Evolutionary conservation across 192 early-diverging fungal species (phyloP).

Genomic region (Fimicolochytrium jonesii): DNA sequence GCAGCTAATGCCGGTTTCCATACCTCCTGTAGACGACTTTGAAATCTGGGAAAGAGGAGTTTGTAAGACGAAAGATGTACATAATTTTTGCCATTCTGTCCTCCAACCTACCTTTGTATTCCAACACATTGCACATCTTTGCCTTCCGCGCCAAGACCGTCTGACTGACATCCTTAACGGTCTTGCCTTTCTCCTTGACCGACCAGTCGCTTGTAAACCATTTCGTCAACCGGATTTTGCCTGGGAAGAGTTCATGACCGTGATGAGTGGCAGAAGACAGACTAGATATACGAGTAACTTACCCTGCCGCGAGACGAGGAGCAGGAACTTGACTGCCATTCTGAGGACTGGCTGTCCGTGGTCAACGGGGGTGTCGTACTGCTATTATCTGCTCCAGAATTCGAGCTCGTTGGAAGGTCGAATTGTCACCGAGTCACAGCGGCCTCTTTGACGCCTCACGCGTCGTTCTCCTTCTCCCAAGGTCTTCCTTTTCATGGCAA

Average conservation of each 20-base stretch:
- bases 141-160: slow-evolving; percentile 81
- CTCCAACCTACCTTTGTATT: slow-evolving; percentile 70
- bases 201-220: slow-evolving; percentile 56
- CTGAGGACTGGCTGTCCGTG: too few relatives aligned
- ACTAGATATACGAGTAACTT: too few relatives aligned
- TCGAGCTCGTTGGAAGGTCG: too few relatives aligned
- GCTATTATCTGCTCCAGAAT: too few relatives aligned
- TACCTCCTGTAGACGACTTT: slow-evolving; percentile 75
- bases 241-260: slow-evolving; percentile 5
- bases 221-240: slow-evolving; percentile 54
- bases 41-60: slow-evolving; percentile 40
- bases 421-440: too few relatives aligned
- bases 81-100: not conserved
- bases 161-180: slow-evolving; percentile 88
- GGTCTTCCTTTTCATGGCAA: too few relatives aligned
- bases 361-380: too few relatives aligned
- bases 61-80: not conserved
- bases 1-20: too few relatives aligned
- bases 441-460: too few relatives aligned
- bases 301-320: slow-evolving; percentile 51
- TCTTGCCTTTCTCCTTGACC: slow-evolving; percentile 89
- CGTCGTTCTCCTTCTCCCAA: too few relatives aligned
- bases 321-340: slow-evolving; percentile 50
- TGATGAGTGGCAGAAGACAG: not conserved
- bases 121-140: slow-evolving; percentile 98